Base-by-base conservation (phyloP, 805 yeast species). In the Cyberlindnera japonica region DNA sequence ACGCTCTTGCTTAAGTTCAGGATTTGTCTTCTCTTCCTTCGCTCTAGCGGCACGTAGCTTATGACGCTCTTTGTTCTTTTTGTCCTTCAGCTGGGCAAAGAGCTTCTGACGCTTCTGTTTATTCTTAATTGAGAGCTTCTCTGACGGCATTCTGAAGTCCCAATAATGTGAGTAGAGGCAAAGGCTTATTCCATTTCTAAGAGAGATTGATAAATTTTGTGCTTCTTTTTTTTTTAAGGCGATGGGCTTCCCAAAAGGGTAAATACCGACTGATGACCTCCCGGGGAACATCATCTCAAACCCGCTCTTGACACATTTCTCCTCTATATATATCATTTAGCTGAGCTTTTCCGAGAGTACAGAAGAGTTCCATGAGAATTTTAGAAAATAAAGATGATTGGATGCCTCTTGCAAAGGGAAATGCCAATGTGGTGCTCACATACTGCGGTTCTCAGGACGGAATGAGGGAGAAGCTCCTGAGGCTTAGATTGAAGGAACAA, bases 1-100 rank as follows among this genome's bases (percentile, higher is more conserved):
- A 62, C 99, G 79, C 58, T 89, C 82, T 40, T 79, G 87, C 58
- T 77, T 84, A 43, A 87, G 64, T 50, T 82, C 88, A 1, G 97
- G 96, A 55, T 90, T 83, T 21, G 74, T 77, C 41, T 82, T 69
- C 63, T 93, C 98, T 48, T 83, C 91, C 55, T 82, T 83, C n/a
- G 95, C 93, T 57, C 96, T 75, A 33, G 79, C 77, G n/a, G 76
- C 74, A 50, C 98, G 75, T 59, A 73, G 70, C 57, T 78, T 79
- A 59, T 89, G 96, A 54, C 87, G 78, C 38, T 75, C 75, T 56
- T 85, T 86, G 54, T 82, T 81, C 61, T 78, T 74, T 46, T 84
- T 83, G 57, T 84, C 83, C 62, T 82, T 84, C 38, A 85, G 57
- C 41, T 79, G 77, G 9, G 89, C 83, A 62, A 75, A 84, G 27